Conservation (phyloP, 331 rosid genomes). For the Acacia concinna region DNA sequence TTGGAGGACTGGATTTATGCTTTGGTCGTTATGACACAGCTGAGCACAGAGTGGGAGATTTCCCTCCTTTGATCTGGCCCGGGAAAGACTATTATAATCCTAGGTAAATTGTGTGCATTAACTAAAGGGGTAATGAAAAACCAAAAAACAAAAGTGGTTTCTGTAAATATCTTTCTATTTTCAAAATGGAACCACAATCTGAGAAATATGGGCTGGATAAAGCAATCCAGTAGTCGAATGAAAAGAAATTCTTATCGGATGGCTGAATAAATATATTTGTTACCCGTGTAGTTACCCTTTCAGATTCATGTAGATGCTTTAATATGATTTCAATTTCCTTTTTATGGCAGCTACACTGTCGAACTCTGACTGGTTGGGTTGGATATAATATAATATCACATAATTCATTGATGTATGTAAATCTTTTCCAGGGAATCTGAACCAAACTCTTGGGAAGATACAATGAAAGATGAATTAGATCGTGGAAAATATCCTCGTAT, state of each 20-base stretch:
- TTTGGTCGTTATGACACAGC: slow-evolving; percentile 97
- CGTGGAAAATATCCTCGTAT: slow-evolving; percentile 90
- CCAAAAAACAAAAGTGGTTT: not conserved
- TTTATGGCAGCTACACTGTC: slow-evolving; percentile 13
- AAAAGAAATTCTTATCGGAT: not conserved
- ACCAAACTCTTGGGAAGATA: slow-evolving; percentile 99
- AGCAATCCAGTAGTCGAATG: not conserved
- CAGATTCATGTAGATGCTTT: slow-evolving; percentile 8
- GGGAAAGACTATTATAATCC: slow-evolving; percentile 99
- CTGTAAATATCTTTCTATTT: not conserved
- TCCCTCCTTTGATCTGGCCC: slow-evolving; percentile 80
- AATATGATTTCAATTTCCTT: slow-evolving; percentile 6
- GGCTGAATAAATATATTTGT: not conserved
- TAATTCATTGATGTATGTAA: slow-evolving; percentile 20
- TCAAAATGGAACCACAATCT: not conserved
- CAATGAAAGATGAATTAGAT: slow-evolving; percentile 95
- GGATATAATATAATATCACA: not conserved
- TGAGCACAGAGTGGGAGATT: slow-evolving; percentile 92
- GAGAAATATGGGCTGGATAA: not conserved
- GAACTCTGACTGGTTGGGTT: slow-evolving; percentile 15
- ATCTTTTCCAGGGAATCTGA: slow-evolving; percentile 79
- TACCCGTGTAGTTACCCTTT: not conserved
- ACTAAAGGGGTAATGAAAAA: not conserved
- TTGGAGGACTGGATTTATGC: slow-evolving; percentile 98
- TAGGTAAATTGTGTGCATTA: slow-evolving; percentile 55